A percentile compares a stretch with the other conserved stretches of the same genome.
phyloP scores from a whole-genome alignment of 352 stramenopile species.

The Globisporangium camurandrum region DNA sequence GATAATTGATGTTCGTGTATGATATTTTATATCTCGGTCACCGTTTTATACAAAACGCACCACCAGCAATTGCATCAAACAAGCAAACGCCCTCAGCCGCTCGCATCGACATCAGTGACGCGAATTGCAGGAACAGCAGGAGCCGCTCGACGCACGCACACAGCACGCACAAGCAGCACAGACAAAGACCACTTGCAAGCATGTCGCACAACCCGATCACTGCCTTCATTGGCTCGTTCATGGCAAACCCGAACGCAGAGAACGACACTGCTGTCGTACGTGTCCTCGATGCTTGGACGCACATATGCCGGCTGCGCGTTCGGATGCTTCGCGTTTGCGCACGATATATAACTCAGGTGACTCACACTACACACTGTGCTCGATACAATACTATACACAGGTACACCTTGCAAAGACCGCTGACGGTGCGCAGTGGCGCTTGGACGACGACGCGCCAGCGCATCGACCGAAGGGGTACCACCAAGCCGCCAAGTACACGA shows the following conservation, averaged over 20 bases:
- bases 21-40: not conserved
- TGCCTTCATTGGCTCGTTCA: slow-evolving; percentile 64
- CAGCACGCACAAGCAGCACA: slow-evolving; percentile 11
- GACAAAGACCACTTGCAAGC: not conserved
- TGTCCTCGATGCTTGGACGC: slow-evolving; percentile 1
- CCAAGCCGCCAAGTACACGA: slow-evolving; percentile 48
- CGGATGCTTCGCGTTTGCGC: not conserved
- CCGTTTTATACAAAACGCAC: not conserved
- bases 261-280: slow-evolving; percentile 43
- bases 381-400: slow-evolving; percentile 5
- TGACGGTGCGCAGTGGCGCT: slow-evolving; percentile 56
- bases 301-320: not conserved
- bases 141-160: too few relatives aligned
- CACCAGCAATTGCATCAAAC: not conserved
- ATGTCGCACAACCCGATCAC: slow-evolving; percentile 66
- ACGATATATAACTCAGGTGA: too few relatives aligned
- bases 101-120: not conserved
- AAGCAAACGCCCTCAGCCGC: slow-evolving; percentile 2
- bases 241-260: slow-evolving; percentile 38
- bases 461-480: slow-evolving; percentile 57
- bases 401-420: slow-evolving; percentile 39
- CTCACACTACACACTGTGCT: not conserved
- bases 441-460: slow-evolving; percentile 50
- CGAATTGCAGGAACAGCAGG: too few relatives aligned
- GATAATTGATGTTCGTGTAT: not conserved